A percentile compares a stretch with the other conserved stretches of the same genome.
Conservation (phyloP, 495 filamentous ascomycete species). For the Xylaria scruposa region DNA sequence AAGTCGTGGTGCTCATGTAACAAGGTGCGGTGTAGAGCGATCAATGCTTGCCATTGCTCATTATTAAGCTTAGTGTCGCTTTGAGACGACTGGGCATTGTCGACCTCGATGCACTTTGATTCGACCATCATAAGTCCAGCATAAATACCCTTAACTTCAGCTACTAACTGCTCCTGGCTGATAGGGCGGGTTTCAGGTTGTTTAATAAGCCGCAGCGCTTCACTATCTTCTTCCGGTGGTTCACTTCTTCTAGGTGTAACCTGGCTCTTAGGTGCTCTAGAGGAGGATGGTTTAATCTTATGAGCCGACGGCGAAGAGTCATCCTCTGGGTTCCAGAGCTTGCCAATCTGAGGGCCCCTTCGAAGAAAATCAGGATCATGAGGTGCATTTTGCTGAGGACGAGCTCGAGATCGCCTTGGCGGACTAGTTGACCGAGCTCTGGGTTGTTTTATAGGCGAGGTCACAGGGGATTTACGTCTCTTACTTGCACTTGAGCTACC, state of each 20-base stretch:
- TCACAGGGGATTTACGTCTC: conserved; percentile 34
- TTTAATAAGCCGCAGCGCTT: conserved; percentile 33
- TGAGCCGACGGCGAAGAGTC: conserved; percentile 30
- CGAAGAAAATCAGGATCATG: conserved; percentile 43
- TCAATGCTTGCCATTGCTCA: conserved; percentile 72
- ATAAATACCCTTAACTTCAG: conserved; percentile 74
- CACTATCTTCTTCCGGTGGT: conserved; percentile 30
- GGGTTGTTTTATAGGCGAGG: conserved; percentile 17
- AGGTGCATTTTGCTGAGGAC: conserved; percentile 21
- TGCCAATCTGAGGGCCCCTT: conserved; percentile 39
- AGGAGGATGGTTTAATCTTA: conserved; percentile 24
- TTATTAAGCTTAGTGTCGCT: conserved; percentile 52
- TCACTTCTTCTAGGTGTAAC: conserved; percentile 21
- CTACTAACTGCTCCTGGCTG: conserved; percentile 68
- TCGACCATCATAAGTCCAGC: conserved; percentile 75
- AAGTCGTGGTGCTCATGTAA: conserved; percentile 85
- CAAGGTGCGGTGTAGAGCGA: conserved; percentile 73
- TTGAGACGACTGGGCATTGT: conserved; percentile 62
- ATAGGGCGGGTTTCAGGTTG: conserved; percentile 62
- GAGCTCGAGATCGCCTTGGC: conserved; percentile 35
- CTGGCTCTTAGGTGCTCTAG: not conserved
- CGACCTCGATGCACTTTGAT: conserved; percentile 72
- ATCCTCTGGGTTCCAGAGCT: conserved; percentile 46
- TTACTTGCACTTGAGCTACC: conserved; percentile 29
- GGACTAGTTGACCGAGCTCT: conserved; percentile 33